Percentiles rank a stretch among this genome's conserved stretches.
These are phyloP conservation scores for Paraglomus brasilianum DNA, from an alignment of 192 early-diverging fungal species.

Conservation along the genomic window DNA sequence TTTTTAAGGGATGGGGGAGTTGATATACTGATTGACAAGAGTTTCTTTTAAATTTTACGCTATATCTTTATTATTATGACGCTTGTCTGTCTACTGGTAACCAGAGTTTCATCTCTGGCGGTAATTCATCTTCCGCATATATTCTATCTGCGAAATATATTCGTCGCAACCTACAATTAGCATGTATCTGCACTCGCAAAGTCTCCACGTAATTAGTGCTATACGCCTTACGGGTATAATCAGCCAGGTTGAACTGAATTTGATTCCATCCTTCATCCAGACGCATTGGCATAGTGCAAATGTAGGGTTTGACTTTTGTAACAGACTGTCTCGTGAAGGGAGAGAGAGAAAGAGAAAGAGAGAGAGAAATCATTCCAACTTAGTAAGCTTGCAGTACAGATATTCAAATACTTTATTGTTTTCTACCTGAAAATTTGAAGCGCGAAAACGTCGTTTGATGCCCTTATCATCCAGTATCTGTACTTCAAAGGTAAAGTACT, in stretches of 20 bases:
- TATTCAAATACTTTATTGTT: not conserved
- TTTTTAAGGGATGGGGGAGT: too few species aligned
- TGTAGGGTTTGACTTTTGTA: constrained; percentile 81
- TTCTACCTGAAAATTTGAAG: constrained; percentile 86
- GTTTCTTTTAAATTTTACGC: not conserved
- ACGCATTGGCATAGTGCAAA: constrained; percentile 90
- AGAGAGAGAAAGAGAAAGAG: constrained; percentile 7
- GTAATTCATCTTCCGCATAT: constrained; percentile 89
- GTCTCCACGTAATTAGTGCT: constrained; percentile 89
- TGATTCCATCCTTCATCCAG: constrained; percentile 97
- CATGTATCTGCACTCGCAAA: constrained; percentile 84
- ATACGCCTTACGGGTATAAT: constrained; percentile 84
- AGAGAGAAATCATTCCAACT: not conserved
- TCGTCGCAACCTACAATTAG: constrained; percentile 83
- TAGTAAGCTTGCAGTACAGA: not conserved
- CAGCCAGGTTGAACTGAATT: constrained; percentile 85
- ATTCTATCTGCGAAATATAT: constrained; percentile 92
- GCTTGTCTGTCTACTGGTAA: constrained; percentile 61
- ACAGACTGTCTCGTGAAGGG: constrained; percentile 51
- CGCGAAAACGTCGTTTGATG: constrained; percentile 75
- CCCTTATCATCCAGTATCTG: constrained; percentile 85
- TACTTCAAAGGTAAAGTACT: constrained; percentile 92
- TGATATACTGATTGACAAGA: too few species aligned
- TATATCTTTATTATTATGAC: constrained; percentile 42
- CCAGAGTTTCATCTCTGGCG: constrained; percentile 89